A percentile compares a stretch with the other conserved stretches of the same genome.
These are phyloP conservation scores for Berberis thunbergii DNA, from an alignment of 164 flowering plant species.

Conservation along the genomic window DNA sequence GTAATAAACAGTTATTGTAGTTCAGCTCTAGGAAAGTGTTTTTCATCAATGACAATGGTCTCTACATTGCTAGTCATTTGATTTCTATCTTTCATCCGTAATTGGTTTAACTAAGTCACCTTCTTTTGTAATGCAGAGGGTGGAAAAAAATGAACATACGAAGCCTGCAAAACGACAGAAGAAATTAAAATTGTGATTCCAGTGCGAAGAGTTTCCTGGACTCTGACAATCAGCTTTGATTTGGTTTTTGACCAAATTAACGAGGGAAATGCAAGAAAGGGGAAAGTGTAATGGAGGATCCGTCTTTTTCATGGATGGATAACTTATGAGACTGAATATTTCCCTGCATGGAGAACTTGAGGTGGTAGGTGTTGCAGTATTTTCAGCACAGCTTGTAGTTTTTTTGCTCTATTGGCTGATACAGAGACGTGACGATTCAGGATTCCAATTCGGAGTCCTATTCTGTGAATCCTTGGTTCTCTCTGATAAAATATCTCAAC, in stretches of 20 bases:
- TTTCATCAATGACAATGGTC: neutral
- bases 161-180: conserved; percentile 16
- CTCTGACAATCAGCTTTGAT: neutral
- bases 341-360: no score
- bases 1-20: no score
- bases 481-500: no score
- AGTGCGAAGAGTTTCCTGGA: neutral
- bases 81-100: neutral
- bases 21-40: no score
- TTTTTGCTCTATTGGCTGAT: no score
- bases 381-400: no score
- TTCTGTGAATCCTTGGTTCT: no score
- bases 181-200: conserved; percentile 22
- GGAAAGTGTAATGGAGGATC: no score
- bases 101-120: neutral
- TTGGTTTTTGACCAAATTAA: neutral
- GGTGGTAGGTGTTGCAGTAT: no score
- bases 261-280: no score
- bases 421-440: no score
- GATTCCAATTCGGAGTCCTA: no score
- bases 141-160: conserved; percentile 12
- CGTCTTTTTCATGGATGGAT: neutral
- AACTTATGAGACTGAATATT: neutral
- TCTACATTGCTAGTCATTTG: neutral
- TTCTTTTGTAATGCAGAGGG: conserved; percentile 13